Conservation (phyloP, 2,329 filamentous ascomycete species). For the Penicillium sp. region DNA sequence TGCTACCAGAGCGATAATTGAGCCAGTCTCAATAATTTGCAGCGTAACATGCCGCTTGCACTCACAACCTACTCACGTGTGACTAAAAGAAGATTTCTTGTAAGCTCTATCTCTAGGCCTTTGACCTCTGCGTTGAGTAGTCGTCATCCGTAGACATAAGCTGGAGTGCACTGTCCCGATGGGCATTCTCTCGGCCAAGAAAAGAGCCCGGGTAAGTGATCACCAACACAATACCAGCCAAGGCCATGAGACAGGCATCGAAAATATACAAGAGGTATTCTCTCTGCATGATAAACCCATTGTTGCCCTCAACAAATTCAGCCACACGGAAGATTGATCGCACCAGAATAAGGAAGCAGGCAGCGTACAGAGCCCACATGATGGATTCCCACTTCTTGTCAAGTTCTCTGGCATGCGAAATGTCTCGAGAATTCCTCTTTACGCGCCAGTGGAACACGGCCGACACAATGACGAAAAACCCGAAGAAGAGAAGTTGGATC, state of each 20-base stretch:
- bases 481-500: conserved; percentile 55
- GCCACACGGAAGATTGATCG: conserved; percentile 30
- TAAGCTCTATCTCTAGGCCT: background rate
- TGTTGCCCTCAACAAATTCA: conserved; percentile 28
- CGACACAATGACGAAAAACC: conserved; percentile 49
- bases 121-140: background rate
- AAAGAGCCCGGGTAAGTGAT: conserved; percentile 7
- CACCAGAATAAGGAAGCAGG: conserved; percentile 25
- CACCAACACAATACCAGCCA: conserved; percentile 6
- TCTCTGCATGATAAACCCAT: conserved; percentile 25
- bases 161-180: conserved; percentile 9
- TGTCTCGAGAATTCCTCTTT: conserved; percentile 1
- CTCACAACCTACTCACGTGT: no score
- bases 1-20: no score
- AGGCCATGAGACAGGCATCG: conserved; percentile 28
- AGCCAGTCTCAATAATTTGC: no score
- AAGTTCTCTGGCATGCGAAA: background rate
- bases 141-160: conserved; percentile 3
- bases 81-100: no score
- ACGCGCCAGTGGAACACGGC: conserved; percentile 44
- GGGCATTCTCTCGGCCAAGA: background rate
- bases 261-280: conserved; percentile 32
- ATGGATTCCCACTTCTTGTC: conserved; percentile 11
- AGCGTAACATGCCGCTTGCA: no score
- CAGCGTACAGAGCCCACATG: conserved; percentile 20